Conservation (phyloP, 768 basidiomycete genomes). For the Kwoniella botswanensis region DNA sequence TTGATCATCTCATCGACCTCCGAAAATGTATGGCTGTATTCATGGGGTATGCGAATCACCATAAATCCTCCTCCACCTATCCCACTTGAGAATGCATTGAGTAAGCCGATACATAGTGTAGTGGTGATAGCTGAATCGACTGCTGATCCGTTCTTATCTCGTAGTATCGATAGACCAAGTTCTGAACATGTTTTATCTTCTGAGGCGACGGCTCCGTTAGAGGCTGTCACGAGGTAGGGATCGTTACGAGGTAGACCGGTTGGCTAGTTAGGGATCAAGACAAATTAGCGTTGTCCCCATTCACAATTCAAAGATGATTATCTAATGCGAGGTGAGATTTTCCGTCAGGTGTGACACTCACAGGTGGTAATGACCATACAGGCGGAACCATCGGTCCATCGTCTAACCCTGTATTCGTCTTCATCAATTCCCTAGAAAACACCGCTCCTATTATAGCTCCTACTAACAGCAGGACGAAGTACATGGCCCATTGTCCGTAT, state of each 20-base stretch:
- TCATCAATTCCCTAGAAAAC: constrained; percentile 15
- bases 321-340: too few species aligned
- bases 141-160: constrained; percentile 81
- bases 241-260: constrained; percentile 62
- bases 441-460: constrained; percentile 18
- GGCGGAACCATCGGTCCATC: constrained; percentile 50
- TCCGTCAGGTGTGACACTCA: constrained; percentile 12
- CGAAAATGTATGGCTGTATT: constrained; percentile 62
- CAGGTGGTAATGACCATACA: constrained; percentile 47
- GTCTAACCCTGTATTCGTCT: constrained; percentile 7
- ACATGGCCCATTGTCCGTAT: constrained; percentile 23
- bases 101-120: constrained; percentile 68
- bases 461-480: constrained; percentile 14
- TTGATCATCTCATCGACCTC: constrained; percentile 14
- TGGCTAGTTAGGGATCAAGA: constrained; percentile 31
- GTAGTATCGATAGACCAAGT: constrained; percentile 76
- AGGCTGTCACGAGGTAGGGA: constrained; percentile 67
- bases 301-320: too few species aligned
- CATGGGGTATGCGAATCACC: constrained; percentile 41
- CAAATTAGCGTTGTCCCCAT: too few species aligned
- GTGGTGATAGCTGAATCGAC: constrained; percentile 84
- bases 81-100: constrained; percentile 84
- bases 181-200: constrained; percentile 86
- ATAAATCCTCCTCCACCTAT: constrained; percentile 58
- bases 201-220: constrained; percentile 82